Evolutionary conservation across 164 flowering plant species (phyloP), one percentile per base, ranked within the genome.

Genomic region (Piper longum): DNA sequence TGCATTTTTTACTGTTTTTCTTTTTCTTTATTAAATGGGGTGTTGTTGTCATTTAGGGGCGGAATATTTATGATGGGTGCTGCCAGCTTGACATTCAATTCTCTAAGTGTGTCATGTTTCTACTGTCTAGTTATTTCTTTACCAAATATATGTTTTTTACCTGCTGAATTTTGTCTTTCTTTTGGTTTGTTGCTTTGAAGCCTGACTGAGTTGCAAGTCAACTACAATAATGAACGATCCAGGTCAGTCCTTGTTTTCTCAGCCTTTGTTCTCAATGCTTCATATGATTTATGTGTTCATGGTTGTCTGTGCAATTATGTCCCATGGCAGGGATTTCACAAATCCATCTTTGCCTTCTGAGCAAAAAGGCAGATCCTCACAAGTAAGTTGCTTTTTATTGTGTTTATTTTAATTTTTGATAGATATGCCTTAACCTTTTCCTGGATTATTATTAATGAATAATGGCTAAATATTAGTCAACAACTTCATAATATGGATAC

Each of bases 1-100:
- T 26, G 36, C 36, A 26, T 26, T 26, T 26, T 26, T 26, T 26
- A 26, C 36, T 26, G 36, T 26, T 26, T 26, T 26, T 26, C 36
- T 26, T 26, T 26, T 0, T 26, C 36, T 26, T 26, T 26, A 26
- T 26, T 26, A 26, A 57, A 26, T 5, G 14, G 60, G 18, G 58
- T 5, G 1, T 52, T 41, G 55, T 17, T 61, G 69, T 62, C 64
- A 56, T 67, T 7, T 64, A 95, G 99, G 97, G 96, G 39, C 95
- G 99, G 18, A 95, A 95, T 71, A 91, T 95, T 44, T 95, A 95
- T 73, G 99, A 95, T 73, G 99, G 99, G 45, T 95, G 99, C 82
- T 95, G 99, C 74, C 95, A 87, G 79, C 81, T 95, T 67, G 97
- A 95, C 71, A 88, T 95, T 70, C 99, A 95, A 70, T 95, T 74